Conservation (phyloP, 2,329 filamentous ascomycete genomes). For the Myriosclerotinia curreyana region DNA sequence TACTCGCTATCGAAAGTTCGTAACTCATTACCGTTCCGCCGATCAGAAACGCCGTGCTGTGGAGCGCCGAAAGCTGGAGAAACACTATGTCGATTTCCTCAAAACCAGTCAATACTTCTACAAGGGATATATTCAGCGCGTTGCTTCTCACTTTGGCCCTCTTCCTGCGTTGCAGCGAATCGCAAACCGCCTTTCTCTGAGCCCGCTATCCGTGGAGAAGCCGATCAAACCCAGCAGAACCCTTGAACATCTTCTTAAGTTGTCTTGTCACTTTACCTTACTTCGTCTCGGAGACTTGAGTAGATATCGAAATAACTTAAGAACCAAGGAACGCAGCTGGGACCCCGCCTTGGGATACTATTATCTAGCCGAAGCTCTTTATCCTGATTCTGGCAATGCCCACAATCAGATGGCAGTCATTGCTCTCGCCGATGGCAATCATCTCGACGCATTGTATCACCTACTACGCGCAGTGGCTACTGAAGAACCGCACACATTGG, state of each 20-base stretch:
- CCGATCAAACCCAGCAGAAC: conserved; percentile 30
- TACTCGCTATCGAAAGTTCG: conserved; percentile 68
- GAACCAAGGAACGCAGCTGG: conserved; percentile 68
- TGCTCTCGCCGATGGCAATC: conserved; percentile 71
- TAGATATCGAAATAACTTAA: conserved; percentile 75
- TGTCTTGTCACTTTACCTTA: conserved; percentile 77
- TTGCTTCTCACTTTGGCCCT: conserved; percentile 57
- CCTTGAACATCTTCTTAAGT: conserved; percentile 51
- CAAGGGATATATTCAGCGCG: conserved; percentile 74
- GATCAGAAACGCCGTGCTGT: conserved; percentile 50
- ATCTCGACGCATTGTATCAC: conserved; percentile 83
- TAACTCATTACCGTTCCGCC: conserved; percentile 54
- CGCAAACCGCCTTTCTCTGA: conserved; percentile 36
- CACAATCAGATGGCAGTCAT: conserved; percentile 92
- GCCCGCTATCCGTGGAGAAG: conserved; percentile 32
- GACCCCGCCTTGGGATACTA: conserved; percentile 83
- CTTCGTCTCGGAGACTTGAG: conserved; percentile 87
- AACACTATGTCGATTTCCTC: conserved; percentile 78
- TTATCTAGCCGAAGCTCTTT: conserved; percentile 71
- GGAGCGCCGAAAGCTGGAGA: conserved; percentile 73
- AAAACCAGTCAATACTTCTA: conserved; percentile 89
- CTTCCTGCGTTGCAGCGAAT: conserved; percentile 37
- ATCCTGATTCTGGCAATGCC: conserved; percentile 74
- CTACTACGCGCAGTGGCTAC: conserved; percentile 80
- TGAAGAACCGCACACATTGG: conserved; percentile 69